These are phyloP conservation scores for Grigorovia humatica DNA, from an alignment of 805 yeast species.

Conservation along the genomic window DNA sequence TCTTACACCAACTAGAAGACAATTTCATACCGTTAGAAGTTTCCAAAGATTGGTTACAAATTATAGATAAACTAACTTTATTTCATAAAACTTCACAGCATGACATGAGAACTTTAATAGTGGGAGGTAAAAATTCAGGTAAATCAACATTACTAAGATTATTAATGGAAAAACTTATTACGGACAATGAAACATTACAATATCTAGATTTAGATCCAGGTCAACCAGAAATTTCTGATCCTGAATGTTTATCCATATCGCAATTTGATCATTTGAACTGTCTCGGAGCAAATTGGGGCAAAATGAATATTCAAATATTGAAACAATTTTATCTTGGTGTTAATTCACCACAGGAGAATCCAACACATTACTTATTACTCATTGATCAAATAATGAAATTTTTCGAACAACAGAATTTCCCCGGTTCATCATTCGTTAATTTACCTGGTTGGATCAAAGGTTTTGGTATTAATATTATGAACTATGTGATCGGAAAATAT, in stretches of 20 bases:
- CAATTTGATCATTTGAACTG: conserved; percentile 8
- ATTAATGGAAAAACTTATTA: conserved; percentile 39
- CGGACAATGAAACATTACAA: conserved; percentile 27
- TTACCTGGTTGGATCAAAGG: conserved; percentile 93
- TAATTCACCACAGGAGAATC: conserved; percentile 57
- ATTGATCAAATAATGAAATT: conserved; percentile 32
- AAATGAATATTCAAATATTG: conserved; percentile 9
- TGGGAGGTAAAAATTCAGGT: conserved; percentile 64
- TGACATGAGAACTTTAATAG: conserved; percentile 26
- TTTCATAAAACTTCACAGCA: conserved; percentile 15
- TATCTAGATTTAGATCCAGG: conserved; percentile 82
- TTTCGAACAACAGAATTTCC: conserved; percentile 23
- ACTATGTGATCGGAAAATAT: conserved; percentile 33
- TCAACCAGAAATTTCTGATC: conserved; percentile 67
- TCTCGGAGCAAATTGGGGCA: conserved; percentile 21
- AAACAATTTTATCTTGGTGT: conserved; percentile 46
- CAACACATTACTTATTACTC: conserved; percentile 40
- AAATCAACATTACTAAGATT: conserved; percentile 61
- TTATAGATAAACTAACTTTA: conserved; percentile 15
- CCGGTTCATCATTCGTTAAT: conserved; percentile 48
- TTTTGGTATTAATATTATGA: conserved; percentile 60
- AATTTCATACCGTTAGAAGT: conserved; percentile 11
- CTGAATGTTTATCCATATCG: conserved; percentile 57
- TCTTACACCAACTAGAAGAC: conserved; percentile 8
- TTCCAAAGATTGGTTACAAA: conserved; percentile 14